phyloP scores from a whole-genome alignment of 2,329 filamentous ascomycete species.

The Helotiales sp. region DNA sequence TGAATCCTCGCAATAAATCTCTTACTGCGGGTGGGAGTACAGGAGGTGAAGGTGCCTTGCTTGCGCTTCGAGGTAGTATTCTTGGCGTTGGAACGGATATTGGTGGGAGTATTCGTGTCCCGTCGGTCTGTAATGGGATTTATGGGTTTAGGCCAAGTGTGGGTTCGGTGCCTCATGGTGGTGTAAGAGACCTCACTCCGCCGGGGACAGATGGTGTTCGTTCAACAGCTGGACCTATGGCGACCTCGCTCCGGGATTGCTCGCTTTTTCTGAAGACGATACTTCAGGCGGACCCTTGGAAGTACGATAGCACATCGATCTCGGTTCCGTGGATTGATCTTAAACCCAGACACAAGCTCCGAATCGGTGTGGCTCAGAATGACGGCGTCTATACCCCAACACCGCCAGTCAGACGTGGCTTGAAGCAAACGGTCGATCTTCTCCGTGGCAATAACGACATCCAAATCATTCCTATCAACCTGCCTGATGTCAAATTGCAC shows the following conservation, averaged over 20 bases:
- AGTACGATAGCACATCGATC: slow-evolving; percentile 37
- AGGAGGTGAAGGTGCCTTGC: slow-evolving; percentile 57
- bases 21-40: slow-evolving; percentile 61
- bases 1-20: slow-evolving; percentile 49
- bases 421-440: slow-evolving; percentile 41
- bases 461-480: slow-evolving; percentile 55
- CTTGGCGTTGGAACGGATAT: slow-evolving; percentile 44
- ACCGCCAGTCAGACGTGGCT: slow-evolving; percentile 48
- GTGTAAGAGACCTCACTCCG: slow-evolving; percentile 51
- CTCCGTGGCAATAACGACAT: slow-evolving; percentile 43
- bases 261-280: slow-evolving; percentile 44
- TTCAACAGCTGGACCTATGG: slow-evolving; percentile 47
- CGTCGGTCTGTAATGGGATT: slow-evolving; percentile 46
- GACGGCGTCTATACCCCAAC: slow-evolving; percentile 50
- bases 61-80: slow-evolving; percentile 40
- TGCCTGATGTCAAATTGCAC: slow-evolving; percentile 48
- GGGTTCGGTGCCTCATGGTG: slow-evolving; percentile 29
- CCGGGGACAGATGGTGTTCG: slow-evolving; percentile 50
- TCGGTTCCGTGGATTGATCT: slow-evolving; percentile 47
- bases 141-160: slow-evolving; percentile 39
- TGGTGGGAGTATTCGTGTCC: slow-evolving; percentile 22
- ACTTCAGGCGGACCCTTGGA: slow-evolving; percentile 43
- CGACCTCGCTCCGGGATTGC: slow-evolving; percentile 41
- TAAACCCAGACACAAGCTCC: slow-evolving; percentile 33
- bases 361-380: slow-evolving; percentile 49